Base-by-base conservation (phyloP, 768 basidiomycete genomes). In the Boletus sp. region DNA sequence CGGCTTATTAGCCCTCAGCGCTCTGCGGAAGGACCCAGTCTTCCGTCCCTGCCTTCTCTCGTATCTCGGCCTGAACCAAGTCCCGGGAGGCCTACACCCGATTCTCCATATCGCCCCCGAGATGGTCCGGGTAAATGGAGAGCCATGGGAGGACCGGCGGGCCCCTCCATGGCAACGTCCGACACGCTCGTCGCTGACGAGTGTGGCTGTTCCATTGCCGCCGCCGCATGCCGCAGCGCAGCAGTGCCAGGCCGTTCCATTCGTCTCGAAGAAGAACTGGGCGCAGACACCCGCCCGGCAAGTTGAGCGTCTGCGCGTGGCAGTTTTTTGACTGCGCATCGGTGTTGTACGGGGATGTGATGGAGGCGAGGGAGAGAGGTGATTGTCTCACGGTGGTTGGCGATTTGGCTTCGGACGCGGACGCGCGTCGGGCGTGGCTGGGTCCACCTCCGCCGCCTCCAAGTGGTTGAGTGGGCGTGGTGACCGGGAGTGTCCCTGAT, bases 271-370 rank as follows among this genome's bases (percentile, higher is more conserved):
- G 58, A 56, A 41, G 64, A 60, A 67, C 72, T 76, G 60, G 79
- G 83, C 85, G 86, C 86, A 87, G 86, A 85, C 84, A 81, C 80
- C 74, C 83, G 83, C 86, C 85, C 85, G 80, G 84, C 66, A 54
- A 64, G 65, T 63, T 79, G 78, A 77, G 79, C 85, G 80, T 85
- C 86, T 87, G 86, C 86, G 86, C 85, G 81, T 65, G 74, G 79
- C 53, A 85, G 79, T 88, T 87, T 87, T 88, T 87, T 87, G 84
- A 69, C 79, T 77, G 79, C 44, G 57, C 14, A 8, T 68, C 68
- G 51, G 66, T 46, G 55, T 64, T 65, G 68, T 62, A 83, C 50
- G 65, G 81, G 11, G 71, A 64, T 14, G 71, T 77, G 58, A 76
- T 78, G 34, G 74, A 74, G 23, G 77, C 66, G 8, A 76, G 62